phyloP scores from a whole-genome alignment of 805 yeast genomes.

The Starmerella vitae region DNA sequence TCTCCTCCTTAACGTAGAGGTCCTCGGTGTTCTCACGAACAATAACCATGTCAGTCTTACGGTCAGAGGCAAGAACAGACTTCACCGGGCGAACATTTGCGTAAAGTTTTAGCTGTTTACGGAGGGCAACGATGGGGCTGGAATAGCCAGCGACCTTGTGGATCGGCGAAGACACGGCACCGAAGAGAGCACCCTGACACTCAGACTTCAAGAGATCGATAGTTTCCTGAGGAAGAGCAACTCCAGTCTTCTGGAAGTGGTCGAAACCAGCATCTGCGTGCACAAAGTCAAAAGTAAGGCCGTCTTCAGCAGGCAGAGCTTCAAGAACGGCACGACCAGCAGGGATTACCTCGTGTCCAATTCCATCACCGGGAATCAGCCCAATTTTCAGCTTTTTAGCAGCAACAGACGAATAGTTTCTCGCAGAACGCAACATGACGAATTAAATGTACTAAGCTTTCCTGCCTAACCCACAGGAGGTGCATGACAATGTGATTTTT shows the following conservation, averaged over 20 bases:
- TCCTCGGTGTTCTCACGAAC: conserved; percentile 99
- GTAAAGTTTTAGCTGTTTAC: conserved; percentile 86
- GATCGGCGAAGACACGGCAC: conserved; percentile 91
- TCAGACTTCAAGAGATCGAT: conserved; percentile 59
- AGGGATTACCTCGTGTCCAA: conserved; percentile 94
- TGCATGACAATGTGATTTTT: not conserved
- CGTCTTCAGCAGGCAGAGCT: conserved; percentile 51
- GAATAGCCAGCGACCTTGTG: conserved; percentile 92
- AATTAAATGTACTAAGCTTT: not conserved
- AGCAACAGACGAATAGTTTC: conserved; percentile 10
- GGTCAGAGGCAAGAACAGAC: conserved; percentile 70
- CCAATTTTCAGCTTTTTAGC: conserved; percentile 30
- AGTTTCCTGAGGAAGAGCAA: conserved; percentile 88
- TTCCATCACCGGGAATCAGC: conserved; percentile 96
- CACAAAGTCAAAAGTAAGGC: conserved; percentile 71
- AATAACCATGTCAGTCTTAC: conserved; percentile 92
- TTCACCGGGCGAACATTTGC: conserved; percentile 98
- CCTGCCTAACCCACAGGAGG: not conserved
- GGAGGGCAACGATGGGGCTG: conserved; percentile 95
- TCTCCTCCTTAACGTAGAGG: conserved; percentile 88
- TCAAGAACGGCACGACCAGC: conserved; percentile 85
- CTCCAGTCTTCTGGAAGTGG: conserved; percentile 85
- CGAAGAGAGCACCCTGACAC: conserved; percentile 96
- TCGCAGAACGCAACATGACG: conserved; percentile 6
- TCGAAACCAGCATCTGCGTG: conserved; percentile 91